Conservation (phyloP, 768 basidiomycete species). For the Termitomyces sp. region DNA sequence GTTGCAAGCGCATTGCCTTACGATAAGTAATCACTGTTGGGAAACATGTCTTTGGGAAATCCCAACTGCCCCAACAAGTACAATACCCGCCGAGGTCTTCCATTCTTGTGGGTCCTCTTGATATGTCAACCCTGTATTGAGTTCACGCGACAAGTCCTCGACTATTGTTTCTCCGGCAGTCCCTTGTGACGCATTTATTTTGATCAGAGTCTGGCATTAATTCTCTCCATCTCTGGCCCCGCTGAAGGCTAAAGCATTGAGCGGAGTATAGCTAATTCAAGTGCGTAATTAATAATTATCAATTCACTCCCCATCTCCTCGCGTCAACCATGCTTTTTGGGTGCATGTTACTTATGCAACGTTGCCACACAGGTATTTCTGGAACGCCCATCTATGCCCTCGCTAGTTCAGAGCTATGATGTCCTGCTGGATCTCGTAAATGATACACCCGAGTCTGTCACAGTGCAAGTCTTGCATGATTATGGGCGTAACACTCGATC, state of each 20-base stretch:
- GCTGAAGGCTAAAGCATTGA: background rate
- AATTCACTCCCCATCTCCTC: slow-evolving; percentile 3
- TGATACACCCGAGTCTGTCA: slow-evolving; percentile 58
- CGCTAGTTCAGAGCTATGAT: slow-evolving; percentile 52
- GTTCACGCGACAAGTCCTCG: background rate
- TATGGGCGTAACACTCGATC: slow-evolving; percentile 52
- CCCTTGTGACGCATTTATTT: slow-evolving; percentile 4
- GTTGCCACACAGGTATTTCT: slow-evolving; percentile 1
- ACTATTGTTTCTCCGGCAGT: slow-evolving; percentile 5
- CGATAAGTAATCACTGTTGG: background rate
- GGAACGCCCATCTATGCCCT: slow-evolving; percentile 42
- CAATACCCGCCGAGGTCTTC: slow-evolving; percentile 4
- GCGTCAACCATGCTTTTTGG: slow-evolving; percentile 8
- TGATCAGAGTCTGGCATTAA: background rate
- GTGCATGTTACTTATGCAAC: slow-evolving; percentile 4
- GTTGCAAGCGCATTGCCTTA: background rate
- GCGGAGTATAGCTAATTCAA: slow-evolving; percentile 5
- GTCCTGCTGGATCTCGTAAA: slow-evolving; percentile 65
- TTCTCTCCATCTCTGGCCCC: slow-evolving; percentile 2
- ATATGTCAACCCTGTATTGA: slow-evolving; percentile 6
- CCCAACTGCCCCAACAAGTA: background rate
- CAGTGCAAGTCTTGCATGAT: slow-evolving; percentile 58
- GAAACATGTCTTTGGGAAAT: background rate
- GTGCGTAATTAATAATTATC: slow-evolving; percentile 6
- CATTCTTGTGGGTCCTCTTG: slow-evolving; percentile 4